Evolutionary conservation across 768 basidiomycete species (phyloP), one percentile per base, ranked within the genome.

Genomic region (Termitomyces eurrhizus): DNA sequence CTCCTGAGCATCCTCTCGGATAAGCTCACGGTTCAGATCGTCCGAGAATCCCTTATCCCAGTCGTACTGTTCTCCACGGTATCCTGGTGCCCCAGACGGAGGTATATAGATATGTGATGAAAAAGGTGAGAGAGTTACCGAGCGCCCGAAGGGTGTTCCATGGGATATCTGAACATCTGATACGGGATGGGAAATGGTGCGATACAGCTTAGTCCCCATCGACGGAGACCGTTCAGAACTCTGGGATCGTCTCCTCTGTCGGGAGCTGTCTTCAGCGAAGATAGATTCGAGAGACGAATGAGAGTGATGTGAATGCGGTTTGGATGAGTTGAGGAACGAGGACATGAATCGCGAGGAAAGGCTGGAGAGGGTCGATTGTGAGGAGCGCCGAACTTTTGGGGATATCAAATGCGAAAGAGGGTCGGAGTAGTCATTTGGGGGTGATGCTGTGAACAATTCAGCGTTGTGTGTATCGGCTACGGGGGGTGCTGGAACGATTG

Each of bases 41-140:
- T 75, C 76, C 0, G 83, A 85, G 66, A 77, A 87, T 0, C 86
- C 85, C 56, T 83, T 85, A 70, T 93, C 86, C 92, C 92, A 84
- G 59, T 78, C 74, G 61, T 82, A 77, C 16, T 74, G 72, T 51
- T 90, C 89, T 0, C 89, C 89, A 14, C 72, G 77, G 65, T 88
- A 92, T 6, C 90, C 93, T 0, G 92, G 92, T 0, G 92, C 93
- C n/a, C 92, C 86, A 55, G 68, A 74, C 1, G 80, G 78, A 2
- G 81, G 75, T 0, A 73, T 69, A 49, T 77, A 75, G 26, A 61
- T 41, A 49, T 72, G 69, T 36, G 77, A 74, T 0, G 87, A 80
- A 45, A 69, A 84, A 0, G 81, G 80, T 11, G 79, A 71, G 32
- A 58, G n/a, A 7, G 41, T 57, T n/a, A 62, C 18, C 1, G 76